Conservation (phyloP, 345 rosid genomes). For the Gossypium mustelinum region DNA sequence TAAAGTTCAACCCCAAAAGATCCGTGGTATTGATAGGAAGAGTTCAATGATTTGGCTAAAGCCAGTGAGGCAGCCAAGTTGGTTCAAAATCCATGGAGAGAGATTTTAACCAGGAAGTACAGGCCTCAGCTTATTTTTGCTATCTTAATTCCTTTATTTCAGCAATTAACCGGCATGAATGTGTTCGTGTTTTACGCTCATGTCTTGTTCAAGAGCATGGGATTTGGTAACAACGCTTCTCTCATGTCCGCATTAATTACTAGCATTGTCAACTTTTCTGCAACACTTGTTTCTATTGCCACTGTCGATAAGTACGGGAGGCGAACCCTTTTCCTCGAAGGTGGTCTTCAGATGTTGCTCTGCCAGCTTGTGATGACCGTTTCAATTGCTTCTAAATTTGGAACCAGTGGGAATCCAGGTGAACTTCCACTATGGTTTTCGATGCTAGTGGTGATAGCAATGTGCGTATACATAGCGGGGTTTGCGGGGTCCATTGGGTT, state of each 20-base stretch:
- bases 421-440: conserved; percentile 72
- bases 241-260: conserved; percentile 76
- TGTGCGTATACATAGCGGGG: conserved; percentile 68
- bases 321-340: conserved; percentile 64
- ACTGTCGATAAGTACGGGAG: conserved; percentile 83
- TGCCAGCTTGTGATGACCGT: conserved; percentile 63
- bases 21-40: conserved; percentile 65
- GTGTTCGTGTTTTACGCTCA: conserved; percentile 88
- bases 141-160: conserved; percentile 62
- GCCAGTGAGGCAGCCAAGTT: conserved; percentile 67
- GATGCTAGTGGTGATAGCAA: conserved; percentile 64
- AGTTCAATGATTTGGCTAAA: conserved; percentile 53
- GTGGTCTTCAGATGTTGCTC: conserved; percentile 70
- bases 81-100: conserved; percentile 68
- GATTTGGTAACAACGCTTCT: conserved; percentile 59
- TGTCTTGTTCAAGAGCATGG: conserved; percentile 69
- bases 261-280: conserved; percentile 49
- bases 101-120: conserved; percentile 65
- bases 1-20: conserved; percentile 35
- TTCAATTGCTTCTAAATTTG: conserved; percentile 71
- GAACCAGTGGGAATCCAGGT: conserved; percentile 54
- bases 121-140: conserved; percentile 76
- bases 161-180: conserved; percentile 79
- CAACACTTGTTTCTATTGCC: conserved; percentile 60
- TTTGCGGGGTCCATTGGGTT: conserved; percentile 94